Evolutionary conservation across 805 yeast genomes (phyloP), one percentile per base, ranked within the genome.

Genomic region (Cyberlindnera xishuangbannaensis): DNA sequence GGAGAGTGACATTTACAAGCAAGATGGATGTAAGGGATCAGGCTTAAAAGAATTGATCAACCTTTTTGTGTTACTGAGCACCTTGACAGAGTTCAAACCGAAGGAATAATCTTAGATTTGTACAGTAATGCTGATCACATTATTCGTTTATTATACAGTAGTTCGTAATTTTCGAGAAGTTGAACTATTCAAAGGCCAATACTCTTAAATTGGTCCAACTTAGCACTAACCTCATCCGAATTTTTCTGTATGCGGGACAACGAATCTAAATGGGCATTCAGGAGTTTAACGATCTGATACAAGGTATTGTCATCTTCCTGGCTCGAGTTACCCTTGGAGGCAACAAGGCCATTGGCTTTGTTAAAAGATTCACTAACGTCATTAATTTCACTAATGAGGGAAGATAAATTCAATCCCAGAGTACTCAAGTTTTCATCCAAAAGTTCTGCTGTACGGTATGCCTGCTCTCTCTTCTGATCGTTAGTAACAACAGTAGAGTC

Each of bases 261-360:
- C 42, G 95, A 85, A 41, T 88, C 92, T 58, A 92, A 65, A 57
- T 92, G 97, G 28, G 85, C 76, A 54, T 90, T 88, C 53, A 92
- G 70, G 43, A 92, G 67, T 55, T 77, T 80, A 19, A 92, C 80
- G 41, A 90, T 73, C 53, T 80, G 87, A 45, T 75, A 77, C 28
- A 78, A 57, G 4, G 78, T 67, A 43, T 61, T 67, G 17, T 64
- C 72, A 22, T 59, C 65, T 20, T 58, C 65, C 20, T 57, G 59
- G 19, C 54, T 55, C 12, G 47, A 43, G n/a, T 49, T 40, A 30
- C 58, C 61, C 16, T 52, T 50, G 6, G 53, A 48, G 5, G 58
- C 41, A n/a, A 39, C 35, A 51, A 67, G 24, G 50, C 70, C 52
- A 31, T 57, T 75, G 28, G 76, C 75, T 53, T 78, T 76, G 56